These are phyloP conservation scores for Aureobasidium sp. DNA, from an alignment of 2,329 filamentous ascomycete genomes.

Conservation along the genomic window DNA sequence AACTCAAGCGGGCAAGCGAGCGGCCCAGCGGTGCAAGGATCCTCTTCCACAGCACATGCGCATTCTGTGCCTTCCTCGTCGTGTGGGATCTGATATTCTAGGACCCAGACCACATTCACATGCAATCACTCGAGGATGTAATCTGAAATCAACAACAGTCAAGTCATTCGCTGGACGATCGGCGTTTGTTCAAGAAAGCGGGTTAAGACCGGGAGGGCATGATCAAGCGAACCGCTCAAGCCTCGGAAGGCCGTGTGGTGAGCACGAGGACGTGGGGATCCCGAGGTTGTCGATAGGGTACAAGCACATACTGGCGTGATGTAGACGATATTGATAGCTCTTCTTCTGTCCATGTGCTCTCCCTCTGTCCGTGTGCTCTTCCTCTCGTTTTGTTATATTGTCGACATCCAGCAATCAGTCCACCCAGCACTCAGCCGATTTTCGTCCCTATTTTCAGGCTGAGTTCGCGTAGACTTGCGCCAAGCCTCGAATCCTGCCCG, in stretches of 20 bases:
- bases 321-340: neutral
- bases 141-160: neutral
- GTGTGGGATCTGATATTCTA: conserved; percentile 43
- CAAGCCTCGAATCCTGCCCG: neutral
- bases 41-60: conserved; percentile 39
- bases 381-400: neutral
- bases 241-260: neutral
- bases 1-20: conserved; percentile 71
- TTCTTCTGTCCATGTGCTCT: neutral
- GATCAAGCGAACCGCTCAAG: neutral
- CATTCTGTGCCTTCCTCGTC: conserved; percentile 37
- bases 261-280: conserved; percentile 3
- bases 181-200: conserved; percentile 1
- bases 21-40: conserved; percentile 41
- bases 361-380: neutral
- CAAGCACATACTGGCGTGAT: conserved; percentile 4
- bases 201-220: neutral
- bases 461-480: neutral
- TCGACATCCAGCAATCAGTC: neutral
- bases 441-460: neutral
- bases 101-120: neutral
- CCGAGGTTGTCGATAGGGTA: conserved; percentile 2
- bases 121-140: neutral
- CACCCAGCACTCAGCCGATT: neutral
- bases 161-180: neutral